Conservation (phyloP, 305 asterid species). For the Ilex paraguariensis region DNA sequence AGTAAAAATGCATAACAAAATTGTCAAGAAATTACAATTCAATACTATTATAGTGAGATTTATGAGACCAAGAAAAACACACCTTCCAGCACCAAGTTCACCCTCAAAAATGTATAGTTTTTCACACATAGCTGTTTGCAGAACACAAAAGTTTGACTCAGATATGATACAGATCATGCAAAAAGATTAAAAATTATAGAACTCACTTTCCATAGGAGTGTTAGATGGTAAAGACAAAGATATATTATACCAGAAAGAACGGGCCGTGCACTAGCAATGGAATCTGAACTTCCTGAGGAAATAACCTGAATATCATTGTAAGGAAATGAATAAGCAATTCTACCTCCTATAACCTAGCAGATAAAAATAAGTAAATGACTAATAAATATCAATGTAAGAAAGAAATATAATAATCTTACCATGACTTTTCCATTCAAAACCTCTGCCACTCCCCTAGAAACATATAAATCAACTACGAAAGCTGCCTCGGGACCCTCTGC, state of each 20-base stretch:
- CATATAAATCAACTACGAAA: slow-evolving; percentile 60
- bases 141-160: slow-evolving; percentile 18
- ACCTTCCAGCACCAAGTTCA: slow-evolving; percentile 89
- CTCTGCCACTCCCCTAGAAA: slow-evolving; percentile 50
- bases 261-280: slow-evolving; percentile 58
- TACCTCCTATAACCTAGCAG: slow-evolving; percentile 20
- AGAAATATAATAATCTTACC: slow-evolving; percentile 32
- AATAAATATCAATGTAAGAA: background rate
- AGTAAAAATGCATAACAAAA: background rate
- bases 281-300: slow-evolving; percentile 70
- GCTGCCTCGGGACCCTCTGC: slow-evolving; percentile 57
- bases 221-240: slow-evolving; percentile 20
- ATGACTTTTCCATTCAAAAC: slow-evolving; percentile 49
- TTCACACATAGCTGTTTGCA: slow-evolving; percentile 71
- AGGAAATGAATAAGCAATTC: slow-evolving; percentile 19
- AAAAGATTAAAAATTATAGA: slow-evolving; percentile 8
- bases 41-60: background rate
- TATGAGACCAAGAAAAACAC: slow-evolving; percentile 21
- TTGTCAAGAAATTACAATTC: background rate
- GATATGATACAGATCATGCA: slow-evolving; percentile 3
- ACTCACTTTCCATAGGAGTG: slow-evolving; percentile 8
- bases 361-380: background rate
- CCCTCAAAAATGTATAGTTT: slow-evolving; percentile 63
- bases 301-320: slow-evolving; percentile 48
- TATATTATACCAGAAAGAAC: slow-evolving; percentile 68